Evolutionary conservation across 2,329 filamentous ascomycete species (phyloP).

Genomic region (Pestalotiopsis sp.): DNA sequence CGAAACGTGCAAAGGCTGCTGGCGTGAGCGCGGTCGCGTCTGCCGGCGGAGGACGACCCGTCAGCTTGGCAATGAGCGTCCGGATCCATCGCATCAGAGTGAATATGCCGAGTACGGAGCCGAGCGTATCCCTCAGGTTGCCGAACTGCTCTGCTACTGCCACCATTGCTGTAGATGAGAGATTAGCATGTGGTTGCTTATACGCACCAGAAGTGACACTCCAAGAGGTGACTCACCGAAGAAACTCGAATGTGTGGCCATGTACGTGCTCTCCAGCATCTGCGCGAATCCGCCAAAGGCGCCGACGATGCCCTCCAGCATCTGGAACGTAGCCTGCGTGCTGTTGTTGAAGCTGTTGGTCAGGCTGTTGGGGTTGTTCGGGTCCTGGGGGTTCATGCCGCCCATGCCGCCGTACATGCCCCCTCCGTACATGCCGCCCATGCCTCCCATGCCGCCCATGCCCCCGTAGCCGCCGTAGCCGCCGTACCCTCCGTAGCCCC

Average conservation of each 20-base stretch:
- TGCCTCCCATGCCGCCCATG: conserved; percentile 38
- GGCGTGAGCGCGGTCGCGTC: conserved; percentile 87
- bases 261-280: conserved; percentile 99
- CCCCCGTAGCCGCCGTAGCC: conserved; percentile 52
- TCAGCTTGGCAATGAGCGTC: conserved; percentile 88
- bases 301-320: conserved; percentile 95
- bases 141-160: conserved; percentile 97
- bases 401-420: conserved; percentile 37
- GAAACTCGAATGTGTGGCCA: conserved; percentile 98
- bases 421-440: conserved; percentile 35
- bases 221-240: conserved; percentile 69
- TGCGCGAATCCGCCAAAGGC: conserved; percentile 97
- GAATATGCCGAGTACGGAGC: conserved; percentile 93
- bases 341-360: conserved; percentile 95
- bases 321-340: conserved; percentile 95
- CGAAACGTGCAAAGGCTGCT: conserved; percentile 86
- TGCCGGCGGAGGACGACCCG: conserved; percentile 85
- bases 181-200: background rate
- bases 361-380: conserved; percentile 89
- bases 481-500: conserved; percentile 42
- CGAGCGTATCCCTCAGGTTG: conserved; percentile 88
- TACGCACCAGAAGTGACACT: background rate
- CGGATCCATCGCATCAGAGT: conserved; percentile 94
- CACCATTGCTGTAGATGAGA: conserved; percentile 74
- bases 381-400: conserved; percentile 53